Conservation (phyloP, 1,284 basidiomycete genomes). For the Apiotrichum sp. region DNA sequence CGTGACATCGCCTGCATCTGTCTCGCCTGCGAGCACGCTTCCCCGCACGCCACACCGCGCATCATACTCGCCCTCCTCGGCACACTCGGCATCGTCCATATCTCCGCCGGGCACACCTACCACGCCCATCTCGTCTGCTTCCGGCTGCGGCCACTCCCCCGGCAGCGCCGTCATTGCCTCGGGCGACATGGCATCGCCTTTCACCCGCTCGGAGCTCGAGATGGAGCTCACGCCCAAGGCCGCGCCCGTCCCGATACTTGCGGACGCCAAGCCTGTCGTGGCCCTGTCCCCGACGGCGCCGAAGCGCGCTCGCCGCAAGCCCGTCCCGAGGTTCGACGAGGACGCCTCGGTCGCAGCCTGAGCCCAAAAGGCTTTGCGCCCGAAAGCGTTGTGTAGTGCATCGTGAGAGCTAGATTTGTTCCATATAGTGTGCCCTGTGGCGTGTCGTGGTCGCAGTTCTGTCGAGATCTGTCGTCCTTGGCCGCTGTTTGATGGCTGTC, state of each 20-base stretch:
- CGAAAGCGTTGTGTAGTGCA: no score
- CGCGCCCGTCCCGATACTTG: not conserved
- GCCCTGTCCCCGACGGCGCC: slow-evolving; percentile 8
- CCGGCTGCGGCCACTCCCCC: not conserved
- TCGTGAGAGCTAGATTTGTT: no score
- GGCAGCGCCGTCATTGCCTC: slow-evolving; percentile 1
- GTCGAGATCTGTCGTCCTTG: no score
- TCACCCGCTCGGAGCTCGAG: not conserved
- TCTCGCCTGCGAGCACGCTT: not conserved
- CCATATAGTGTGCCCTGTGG: no score
- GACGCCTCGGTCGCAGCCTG: slow-evolving; percentile 6
- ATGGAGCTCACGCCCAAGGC: slow-evolving; percentile 2
- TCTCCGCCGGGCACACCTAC: slow-evolving; percentile 17
- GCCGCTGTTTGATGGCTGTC: no score
- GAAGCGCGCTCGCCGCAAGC: slow-evolving; percentile 19
- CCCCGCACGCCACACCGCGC: not conserved
- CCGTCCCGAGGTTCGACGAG: slow-evolving; percentile 16
- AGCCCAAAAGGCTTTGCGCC: not conserved
- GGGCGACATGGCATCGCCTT: not conserved
- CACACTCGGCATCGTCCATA: slow-evolving; percentile 5
- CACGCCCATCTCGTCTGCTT: slow-evolving; percentile 5
- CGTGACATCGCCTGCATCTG: not conserved
- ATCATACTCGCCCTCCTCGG: not conserved
- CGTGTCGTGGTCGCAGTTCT: no score
- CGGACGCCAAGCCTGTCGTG: not conserved